These are phyloP conservation scores for Teratosphaeriaceae sp. DNA, from an alignment of 2,329 filamentous ascomycete species.

Conservation along the genomic window DNA sequence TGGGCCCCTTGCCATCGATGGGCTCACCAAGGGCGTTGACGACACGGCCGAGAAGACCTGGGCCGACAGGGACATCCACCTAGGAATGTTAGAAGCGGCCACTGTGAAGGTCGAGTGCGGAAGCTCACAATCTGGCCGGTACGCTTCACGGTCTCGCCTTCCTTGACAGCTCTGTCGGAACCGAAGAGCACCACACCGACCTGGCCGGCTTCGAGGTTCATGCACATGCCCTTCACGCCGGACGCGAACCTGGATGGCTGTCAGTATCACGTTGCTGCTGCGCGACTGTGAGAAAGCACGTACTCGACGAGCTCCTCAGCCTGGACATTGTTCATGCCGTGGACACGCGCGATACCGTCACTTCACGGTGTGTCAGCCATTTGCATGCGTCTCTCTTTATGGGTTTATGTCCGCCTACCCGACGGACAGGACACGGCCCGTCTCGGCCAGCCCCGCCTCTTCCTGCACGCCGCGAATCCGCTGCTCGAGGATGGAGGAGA, in stretches of 20 bases:
- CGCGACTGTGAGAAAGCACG: slow-evolving; percentile 37
- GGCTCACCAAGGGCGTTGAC: slow-evolving; percentile 98
- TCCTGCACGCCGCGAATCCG: slow-evolving; percentile 97
- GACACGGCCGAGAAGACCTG: slow-evolving; percentile 92
- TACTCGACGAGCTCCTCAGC: slow-evolving; percentile 99
- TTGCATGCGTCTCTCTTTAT: slow-evolving; percentile 21
- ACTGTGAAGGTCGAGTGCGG: background rate
- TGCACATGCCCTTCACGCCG: slow-evolving; percentile 99
- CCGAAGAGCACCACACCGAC: slow-evolving; percentile 99
- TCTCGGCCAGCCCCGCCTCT: slow-evolving; percentile 94
- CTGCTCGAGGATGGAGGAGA: slow-evolving; percentile 99
- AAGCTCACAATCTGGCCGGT: slow-evolving; percentile 93
- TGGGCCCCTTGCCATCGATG: slow-evolving; percentile 97
- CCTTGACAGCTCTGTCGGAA: slow-evolving; percentile 99
- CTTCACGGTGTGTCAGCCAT: slow-evolving; percentile 46
- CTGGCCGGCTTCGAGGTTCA: slow-evolving; percentile 99
- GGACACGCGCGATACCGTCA: slow-evolving; percentile 99
- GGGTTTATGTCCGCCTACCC: slow-evolving; percentile 62
- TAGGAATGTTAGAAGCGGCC: slow-evolving; percentile 32
- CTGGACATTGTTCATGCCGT: slow-evolving; percentile 99
- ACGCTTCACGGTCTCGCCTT: slow-evolving; percentile 99
- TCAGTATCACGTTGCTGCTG: slow-evolving; percentile 8
- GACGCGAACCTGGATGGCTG: slow-evolving; percentile 74
- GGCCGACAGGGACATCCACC: slow-evolving; percentile 95
- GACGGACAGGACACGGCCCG: slow-evolving; percentile 95